These are phyloP conservation scores for Phytopythium helicoides DNA, from an alignment of 352 stramenopile genomes.

Conservation along the genomic window DNA sequence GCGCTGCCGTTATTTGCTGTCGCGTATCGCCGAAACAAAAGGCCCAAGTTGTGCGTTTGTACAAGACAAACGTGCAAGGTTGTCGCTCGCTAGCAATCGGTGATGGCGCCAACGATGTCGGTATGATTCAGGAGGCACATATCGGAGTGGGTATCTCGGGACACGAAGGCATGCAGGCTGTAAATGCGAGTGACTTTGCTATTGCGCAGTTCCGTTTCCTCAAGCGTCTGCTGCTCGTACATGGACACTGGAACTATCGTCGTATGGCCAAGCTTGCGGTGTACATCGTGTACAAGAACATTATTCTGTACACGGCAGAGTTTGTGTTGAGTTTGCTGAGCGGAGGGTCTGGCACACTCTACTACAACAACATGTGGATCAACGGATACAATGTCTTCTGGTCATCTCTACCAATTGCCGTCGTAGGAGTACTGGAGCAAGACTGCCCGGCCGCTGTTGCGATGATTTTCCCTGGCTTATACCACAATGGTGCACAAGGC, in stretches of 20 bases:
- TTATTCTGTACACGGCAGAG: slow-evolving; percentile 80
- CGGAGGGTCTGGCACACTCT: slow-evolving; percentile 75
- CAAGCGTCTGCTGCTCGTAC: slow-evolving; percentile 94
- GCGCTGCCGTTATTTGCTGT: slow-evolving; percentile 87
- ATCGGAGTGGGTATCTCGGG: slow-evolving; percentile 98
- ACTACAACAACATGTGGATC: slow-evolving; percentile 90
- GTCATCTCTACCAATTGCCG: slow-evolving; percentile 90
- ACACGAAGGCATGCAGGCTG: slow-evolving; percentile 98
- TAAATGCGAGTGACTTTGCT: slow-evolving; percentile 97
- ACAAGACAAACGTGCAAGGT: slow-evolving; percentile 83
- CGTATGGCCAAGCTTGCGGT: slow-evolving; percentile 95
- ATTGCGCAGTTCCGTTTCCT: slow-evolving; percentile 99
- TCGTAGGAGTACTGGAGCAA: slow-evolving; percentile 82
- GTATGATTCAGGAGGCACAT: slow-evolving; percentile 99
- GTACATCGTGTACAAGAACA: slow-evolving; percentile 99
- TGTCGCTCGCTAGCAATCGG: slow-evolving; percentile 95
- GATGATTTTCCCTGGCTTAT: slow-evolving; percentile 77
- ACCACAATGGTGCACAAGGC: slow-evolving; percentile 72
- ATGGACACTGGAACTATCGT: slow-evolving; percentile 98
- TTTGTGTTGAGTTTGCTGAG: slow-evolving; percentile 89
- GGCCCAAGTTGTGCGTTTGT: slow-evolving; percentile 83
- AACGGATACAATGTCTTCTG: slow-evolving; percentile 97
- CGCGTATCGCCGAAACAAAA: slow-evolving; percentile 93
- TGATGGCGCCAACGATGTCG: slow-evolving; percentile 99
- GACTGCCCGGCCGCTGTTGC: slow-evolving; percentile 70